A percentile compares a stretch with the other conserved stretches of the same genome.
Conservation (phyloP, 2,329 filamentous ascomycete species). For the Fusarium incarnatum region DNA sequence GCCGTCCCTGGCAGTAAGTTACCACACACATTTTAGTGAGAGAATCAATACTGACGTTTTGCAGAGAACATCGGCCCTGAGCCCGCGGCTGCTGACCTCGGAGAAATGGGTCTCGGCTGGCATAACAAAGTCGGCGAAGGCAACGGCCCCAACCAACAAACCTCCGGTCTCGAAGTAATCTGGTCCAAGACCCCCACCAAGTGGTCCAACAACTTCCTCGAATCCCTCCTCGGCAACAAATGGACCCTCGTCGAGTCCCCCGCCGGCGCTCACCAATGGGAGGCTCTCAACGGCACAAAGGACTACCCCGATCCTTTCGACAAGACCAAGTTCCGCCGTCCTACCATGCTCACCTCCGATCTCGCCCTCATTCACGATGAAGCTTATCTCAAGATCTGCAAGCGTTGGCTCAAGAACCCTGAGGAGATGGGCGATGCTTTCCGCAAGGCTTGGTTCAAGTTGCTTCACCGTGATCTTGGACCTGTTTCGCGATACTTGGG, state of each 20-base stretch:
- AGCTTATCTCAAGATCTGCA: conserved; percentile 79
- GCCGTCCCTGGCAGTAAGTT: conserved; percentile 66
- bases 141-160: conserved; percentile 79
- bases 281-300: conserved; percentile 75
- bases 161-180: conserved; percentile 80
- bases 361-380: conserved; percentile 78
- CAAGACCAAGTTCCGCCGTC: conserved; percentile 75
- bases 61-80: conserved; percentile 70
- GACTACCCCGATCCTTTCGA: conserved; percentile 80
- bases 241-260: conserved; percentile 83
- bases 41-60: neutral
- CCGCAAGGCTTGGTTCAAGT: conserved; percentile 83
- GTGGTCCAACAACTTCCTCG: conserved; percentile 80
- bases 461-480: conserved; percentile 83
- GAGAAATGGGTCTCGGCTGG: conserved; percentile 80
- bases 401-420: conserved; percentile 75
- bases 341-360: conserved; percentile 83
- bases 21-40: accelerated
- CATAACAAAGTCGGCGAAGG: conserved; percentile 71
- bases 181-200: conserved; percentile 82
- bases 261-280: conserved; percentile 78
- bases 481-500: conserved; percentile 77
- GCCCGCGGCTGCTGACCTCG: conserved; percentile 72
- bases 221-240: conserved; percentile 82
- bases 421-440: conserved; percentile 77